A percentile compares a stretch with the other conserved stretches of the same genome.
Conservation (phyloP, 495 filamentous ascomycete genomes). For the Lentithecium fluviatile region DNA sequence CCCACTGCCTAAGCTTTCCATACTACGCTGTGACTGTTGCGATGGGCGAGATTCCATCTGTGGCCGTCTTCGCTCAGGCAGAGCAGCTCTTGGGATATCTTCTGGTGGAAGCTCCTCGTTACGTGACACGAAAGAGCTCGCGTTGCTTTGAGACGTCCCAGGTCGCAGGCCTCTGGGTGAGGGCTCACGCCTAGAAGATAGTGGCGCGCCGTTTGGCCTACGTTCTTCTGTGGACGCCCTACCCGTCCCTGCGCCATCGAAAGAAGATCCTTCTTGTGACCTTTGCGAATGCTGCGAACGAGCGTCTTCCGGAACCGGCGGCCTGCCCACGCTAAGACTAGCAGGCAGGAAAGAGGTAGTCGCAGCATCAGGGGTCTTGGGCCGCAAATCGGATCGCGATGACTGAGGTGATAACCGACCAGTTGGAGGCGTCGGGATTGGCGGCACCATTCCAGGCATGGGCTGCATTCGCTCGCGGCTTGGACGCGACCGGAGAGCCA, state of each 20-base stretch:
- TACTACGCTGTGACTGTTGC: constrained; percentile 25
- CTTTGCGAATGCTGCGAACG: constrained; percentile 23
- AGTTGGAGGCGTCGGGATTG: constrained; percentile 10
- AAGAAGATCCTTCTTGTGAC: constrained; percentile 21
- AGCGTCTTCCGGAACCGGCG: constrained; percentile 26
- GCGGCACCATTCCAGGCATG: not conserved
- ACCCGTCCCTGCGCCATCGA: constrained; percentile 13
- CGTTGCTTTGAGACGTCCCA: constrained; percentile 31
- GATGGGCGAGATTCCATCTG: constrained; percentile 21
- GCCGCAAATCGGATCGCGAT: constrained; percentile 35
- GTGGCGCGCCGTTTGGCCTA: constrained; percentile 18
- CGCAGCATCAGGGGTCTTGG: constrained; percentile 32
- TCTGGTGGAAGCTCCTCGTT: constrained; percentile 26
- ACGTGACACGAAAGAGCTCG: constrained; percentile 28
- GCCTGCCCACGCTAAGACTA: constrained; percentile 23
- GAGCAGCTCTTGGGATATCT: constrained; percentile 8
- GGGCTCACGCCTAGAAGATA: constrained; percentile 12
- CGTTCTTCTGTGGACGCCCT: constrained; percentile 17
- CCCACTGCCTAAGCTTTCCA: constrained; percentile 10
- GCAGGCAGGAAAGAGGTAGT: constrained; percentile 26
- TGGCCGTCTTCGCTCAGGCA: constrained; percentile 36
- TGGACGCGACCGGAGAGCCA: constrained; percentile 27
- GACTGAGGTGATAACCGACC: constrained; percentile 37
- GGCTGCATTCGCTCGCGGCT: constrained; percentile 35
- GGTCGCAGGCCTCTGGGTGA: constrained; percentile 30